These are phyloP conservation scores for Schizonepeta tenuifolia DNA, from an alignment of 257 asterid species.

Conservation along the genomic window DNA sequence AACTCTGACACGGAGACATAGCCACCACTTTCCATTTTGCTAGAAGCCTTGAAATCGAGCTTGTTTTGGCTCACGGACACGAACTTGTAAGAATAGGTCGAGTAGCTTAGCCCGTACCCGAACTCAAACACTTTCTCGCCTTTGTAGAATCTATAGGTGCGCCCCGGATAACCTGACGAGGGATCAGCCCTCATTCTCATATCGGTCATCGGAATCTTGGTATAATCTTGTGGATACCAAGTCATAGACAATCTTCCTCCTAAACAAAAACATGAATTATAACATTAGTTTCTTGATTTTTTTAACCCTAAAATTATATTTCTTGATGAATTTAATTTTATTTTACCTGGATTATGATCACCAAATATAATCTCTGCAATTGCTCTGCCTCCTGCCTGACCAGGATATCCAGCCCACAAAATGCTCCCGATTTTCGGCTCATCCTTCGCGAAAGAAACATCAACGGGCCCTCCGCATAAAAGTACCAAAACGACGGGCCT, in stretches of 20 bases:
- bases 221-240: conserved; percentile 77
- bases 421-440: conserved; percentile 62
- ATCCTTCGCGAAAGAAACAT: conserved; percentile 64
- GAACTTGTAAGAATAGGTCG: conserved; percentile 60
- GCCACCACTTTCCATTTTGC: background rate
- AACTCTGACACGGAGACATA: conserved; percentile 12
- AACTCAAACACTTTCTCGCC: conserved; percentile 69
- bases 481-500: conserved; percentile 56
- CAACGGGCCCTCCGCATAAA: conserved; percentile 61
- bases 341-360: conserved; percentile 73
- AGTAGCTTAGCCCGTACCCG: conserved; percentile 79
- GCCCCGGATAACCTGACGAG: conserved; percentile 67
- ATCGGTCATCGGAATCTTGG: conserved; percentile 68
- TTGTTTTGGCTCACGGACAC: conserved; percentile 39
- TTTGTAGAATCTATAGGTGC: conserved; percentile 73
- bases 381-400: conserved; percentile 77
- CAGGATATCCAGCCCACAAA: conserved; percentile 88
- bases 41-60: conserved; percentile 37
- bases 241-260: conserved; percentile 79
- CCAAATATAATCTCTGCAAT: conserved; percentile 74
- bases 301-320: background rate
- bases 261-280: conserved; percentile 24
- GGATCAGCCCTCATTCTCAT: conserved; percentile 74
- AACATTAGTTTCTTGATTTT: background rate
- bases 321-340: background rate